A percentile compares a stretch with the other conserved stretches of the same genome.
Evolutionary conservation across 306 rosid genomes (phyloP).

Genomic region (Lathyrus sativus): DNA sequence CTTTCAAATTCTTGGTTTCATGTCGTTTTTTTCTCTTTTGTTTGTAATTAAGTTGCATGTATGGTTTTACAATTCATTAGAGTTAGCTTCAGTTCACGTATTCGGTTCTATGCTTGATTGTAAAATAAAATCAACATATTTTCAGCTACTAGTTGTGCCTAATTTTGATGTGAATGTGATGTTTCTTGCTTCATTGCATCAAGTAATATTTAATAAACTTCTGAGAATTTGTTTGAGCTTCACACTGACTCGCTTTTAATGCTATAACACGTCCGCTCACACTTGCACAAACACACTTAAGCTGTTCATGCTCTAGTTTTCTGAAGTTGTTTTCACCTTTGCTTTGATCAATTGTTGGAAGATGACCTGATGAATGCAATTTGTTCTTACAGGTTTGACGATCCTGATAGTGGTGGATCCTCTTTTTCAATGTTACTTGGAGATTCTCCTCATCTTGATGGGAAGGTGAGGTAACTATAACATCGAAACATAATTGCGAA

Average conservation of each 20-base stretch:
- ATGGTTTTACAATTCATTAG: no score
- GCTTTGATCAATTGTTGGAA: slow-evolving; percentile 17
- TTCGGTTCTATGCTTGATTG: no score
- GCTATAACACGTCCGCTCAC: neutral
- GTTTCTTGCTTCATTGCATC: neutral
- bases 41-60: no score
- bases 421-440: slow-evolving; percentile 93
- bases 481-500: slow-evolving; percentile 29
- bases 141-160: neutral
- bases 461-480: slow-evolving; percentile 50
- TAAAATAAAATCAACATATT: no score
- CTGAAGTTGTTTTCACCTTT: slow-evolving; percentile 16
- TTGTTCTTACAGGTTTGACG: slow-evolving; percentile 57
- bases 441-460: slow-evolving; percentile 92
- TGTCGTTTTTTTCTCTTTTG: slow-evolving; percentile 8
- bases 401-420: slow-evolving; percentile 78
- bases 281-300: neutral
- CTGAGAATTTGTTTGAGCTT: neutral
- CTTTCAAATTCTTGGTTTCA: no score
- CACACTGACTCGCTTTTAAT: neutral
- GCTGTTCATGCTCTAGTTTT: neutral
- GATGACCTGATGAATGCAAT: neutral
- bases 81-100: no score
- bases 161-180: neutral
- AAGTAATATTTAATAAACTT: neutral